phyloP scores from a whole-genome alignment of 1,284 basidiomycete genomes.

The Exobasidium rhododendri region DNA sequence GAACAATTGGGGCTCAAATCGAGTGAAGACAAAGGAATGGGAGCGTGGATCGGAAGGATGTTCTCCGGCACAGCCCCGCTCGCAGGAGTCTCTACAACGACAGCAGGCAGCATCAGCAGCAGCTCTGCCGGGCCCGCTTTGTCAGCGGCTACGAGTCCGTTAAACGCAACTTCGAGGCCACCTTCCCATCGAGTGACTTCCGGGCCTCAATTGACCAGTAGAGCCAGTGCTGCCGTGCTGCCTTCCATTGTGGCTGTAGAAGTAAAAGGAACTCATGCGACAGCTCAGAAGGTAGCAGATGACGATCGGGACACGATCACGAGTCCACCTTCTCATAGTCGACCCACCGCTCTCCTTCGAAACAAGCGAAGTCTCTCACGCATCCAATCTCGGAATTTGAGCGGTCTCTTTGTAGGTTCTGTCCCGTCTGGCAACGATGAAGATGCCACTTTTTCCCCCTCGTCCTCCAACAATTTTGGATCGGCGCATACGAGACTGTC shows the following conservation, averaged over 20 bases:
- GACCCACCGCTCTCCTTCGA: neutral
- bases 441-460: neutral
- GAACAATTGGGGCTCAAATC: constrained; percentile 42
- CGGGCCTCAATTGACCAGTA: neutral
- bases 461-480: neutral
- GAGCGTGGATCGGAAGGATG: constrained; percentile 37
- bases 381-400: constrained; percentile 34
- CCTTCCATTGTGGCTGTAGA: constrained; percentile 38
- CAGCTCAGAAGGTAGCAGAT: constrained; percentile 12
- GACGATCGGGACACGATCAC: neutral
- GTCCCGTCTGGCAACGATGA: neutral
- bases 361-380: constrained; percentile 25
- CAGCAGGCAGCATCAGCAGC: neutral
- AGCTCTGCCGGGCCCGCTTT: neutral
- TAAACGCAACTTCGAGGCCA: neutral
- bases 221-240: constrained; percentile 34
- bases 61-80: constrained; percentile 23
- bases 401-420: constrained; percentile 13
- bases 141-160: neutral
- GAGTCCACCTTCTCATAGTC: neutral
- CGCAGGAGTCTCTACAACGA: neutral
- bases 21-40: constrained; percentile 27
- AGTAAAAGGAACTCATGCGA: constrained; percentile 34
- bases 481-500: neutral
- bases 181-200: neutral